Base-by-base conservation (phyloP, 805 yeast species). In the Saturnispora saitoi region DNA sequence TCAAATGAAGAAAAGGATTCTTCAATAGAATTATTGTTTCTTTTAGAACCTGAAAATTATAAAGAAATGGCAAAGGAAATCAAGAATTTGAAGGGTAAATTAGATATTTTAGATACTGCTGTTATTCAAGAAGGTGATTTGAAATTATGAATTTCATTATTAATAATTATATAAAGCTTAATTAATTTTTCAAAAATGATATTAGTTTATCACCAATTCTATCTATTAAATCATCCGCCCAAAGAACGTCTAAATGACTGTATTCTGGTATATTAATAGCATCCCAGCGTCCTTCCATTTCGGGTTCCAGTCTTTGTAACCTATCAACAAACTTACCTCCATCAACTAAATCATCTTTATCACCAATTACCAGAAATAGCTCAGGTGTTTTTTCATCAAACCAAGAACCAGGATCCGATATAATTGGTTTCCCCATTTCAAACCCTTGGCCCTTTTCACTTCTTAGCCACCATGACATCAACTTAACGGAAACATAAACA, bases 391-490 rank as follows among this genome's bases (percentile, higher is more conserved):
- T 58, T 2, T 61, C 52, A 52, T 47, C 67, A 52, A 77, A 81
- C 93, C 90, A 82, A 24, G 70, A 58, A 47, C 68, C 59, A 26
- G 75, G 66, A 54, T 70, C 73, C 11, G 81, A 75, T 56, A 84
- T 73, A 54, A 80, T 71, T 32, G 78, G 65, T 46, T 78, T 70
- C 4, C 62, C 62, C 41, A 30, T 48, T 7, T 73, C 65, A 40
- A 76, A 76, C 1, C 62, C 65, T 65, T 78, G 66, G 54, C 83
- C 71, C 48, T 64, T 67, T 8, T 62, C 59, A 39, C 80, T 79
- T 40, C 61, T 56, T 19, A 89, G 69, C 98, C 98, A 91, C 97
- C 98, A 93, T 42, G 78, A 73, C 95, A 91, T 89, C 49, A 86
- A 70, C 54, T 80, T 78, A 1, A 88, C 73, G 24, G 95, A 82